phyloP scores from a whole-genome alignment of 768 basidiomycete genomes.

The Leucosporidium yakuticum region DNA sequence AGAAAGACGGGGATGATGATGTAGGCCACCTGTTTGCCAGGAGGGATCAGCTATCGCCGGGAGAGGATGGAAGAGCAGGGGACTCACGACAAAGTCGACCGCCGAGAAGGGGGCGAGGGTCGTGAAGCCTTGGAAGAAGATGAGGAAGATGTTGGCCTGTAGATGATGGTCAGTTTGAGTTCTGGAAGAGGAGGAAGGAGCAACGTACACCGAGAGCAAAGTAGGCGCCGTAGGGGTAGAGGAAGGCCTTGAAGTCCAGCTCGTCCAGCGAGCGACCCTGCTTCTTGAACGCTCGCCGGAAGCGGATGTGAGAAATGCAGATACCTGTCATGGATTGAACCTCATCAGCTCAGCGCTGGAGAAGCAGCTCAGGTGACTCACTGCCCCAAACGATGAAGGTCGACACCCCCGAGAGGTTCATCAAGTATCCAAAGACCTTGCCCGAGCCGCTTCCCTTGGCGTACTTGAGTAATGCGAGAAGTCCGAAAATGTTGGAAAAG shows the following conservation, averaged over 20 bases:
- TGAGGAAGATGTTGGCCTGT: slow-evolving; percentile 3
- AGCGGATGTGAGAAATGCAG: slow-evolving; percentile 1
- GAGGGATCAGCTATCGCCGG: not conserved
- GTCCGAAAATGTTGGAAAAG: not conserved
- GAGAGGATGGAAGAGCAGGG: not conserved
- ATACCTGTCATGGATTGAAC: not conserved
- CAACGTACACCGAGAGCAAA: not conserved
- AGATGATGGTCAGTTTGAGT: no score
- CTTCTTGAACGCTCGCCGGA: slow-evolving; percentile 1
- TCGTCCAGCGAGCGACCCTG: slow-evolving; percentile 3
- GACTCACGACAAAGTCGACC: not conserved
- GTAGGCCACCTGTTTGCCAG: not conserved
- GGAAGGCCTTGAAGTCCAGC: not conserved
- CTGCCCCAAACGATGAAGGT: slow-evolving; percentile 4
- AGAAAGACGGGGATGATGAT: not conserved
- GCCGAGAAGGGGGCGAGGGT: slow-evolving; percentile 1
- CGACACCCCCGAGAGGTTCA: not conserved
- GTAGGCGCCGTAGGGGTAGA: slow-evolving; percentile 10
- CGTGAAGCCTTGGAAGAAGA: slow-evolving; percentile 5
- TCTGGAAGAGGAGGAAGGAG: not conserved
- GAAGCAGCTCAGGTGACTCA: not conserved
- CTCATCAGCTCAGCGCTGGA: not conserved
- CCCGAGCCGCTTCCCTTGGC: not conserved
- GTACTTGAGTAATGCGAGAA: not conserved
- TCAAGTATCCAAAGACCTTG: slow-evolving; percentile 1